Evolutionary conservation across 1,284 basidiomycete species (phyloP), one percentile per base, ranked within the genome.

Genomic region (Peniophora sp.): DNA sequence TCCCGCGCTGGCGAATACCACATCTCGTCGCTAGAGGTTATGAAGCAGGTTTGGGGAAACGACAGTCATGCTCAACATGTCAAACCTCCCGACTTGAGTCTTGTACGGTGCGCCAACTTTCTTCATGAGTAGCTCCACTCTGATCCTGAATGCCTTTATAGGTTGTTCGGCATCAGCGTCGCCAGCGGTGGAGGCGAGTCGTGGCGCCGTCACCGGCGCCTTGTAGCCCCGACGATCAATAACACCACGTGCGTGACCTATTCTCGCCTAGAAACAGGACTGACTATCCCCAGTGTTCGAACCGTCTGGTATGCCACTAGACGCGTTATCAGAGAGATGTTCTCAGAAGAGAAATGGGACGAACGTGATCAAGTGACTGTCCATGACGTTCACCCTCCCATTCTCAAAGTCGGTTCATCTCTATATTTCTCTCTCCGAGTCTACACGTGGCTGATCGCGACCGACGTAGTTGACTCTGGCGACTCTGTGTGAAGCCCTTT

Each of bases 201-300:
- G 14, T 68, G 66, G 68, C 64, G 57, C 48, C 54, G 62, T 8
- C 65, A 69, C 44, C 50, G 64, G 6, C 55, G 67, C 11, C 59
- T 65, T 18, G 54, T 63, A 24, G 58, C 55, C 2, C 67, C 67
- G 41, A 63, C 64, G 3, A 66, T 68, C 50, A 64, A 57, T 24
- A 23, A 55, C n/a, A 54, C 61, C 17, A 60, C 59, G 63, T 69
- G 32, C 44, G 61, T 51, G 12, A 11, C 39, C 8, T 22, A 15
- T 41, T 2, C n/a, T 41, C 39, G 20, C 2, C 15, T 2, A n/a
- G 9, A 15, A 8, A 9, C 15, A 1, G 8, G 6, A 2, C 15
- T 41, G 2, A 8, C 15, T 2, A 41, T 22, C 2, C 39, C n/a
- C 15, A 41, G 39, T n/a, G 8, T 17, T 6, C 20, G 24, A 9